Evolutionary conservation across 352 stramenopile species (phyloP), one percentile per base, ranked within the genome.

Genomic region (Globisporangium barbulae): DNA sequence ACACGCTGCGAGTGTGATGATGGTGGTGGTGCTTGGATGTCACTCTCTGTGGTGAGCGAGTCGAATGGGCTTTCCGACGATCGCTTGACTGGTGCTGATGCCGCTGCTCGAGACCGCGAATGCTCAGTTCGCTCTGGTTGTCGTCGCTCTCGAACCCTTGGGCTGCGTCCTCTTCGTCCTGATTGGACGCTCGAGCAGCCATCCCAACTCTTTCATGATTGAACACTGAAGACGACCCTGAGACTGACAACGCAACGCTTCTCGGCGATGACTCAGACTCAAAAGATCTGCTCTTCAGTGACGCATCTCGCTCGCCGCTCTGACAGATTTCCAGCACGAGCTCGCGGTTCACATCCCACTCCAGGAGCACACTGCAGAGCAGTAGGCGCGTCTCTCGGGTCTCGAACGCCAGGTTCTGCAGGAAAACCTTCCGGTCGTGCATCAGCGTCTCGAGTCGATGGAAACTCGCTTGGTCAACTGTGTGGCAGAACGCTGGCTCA

Each of bases 261-360:
- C 19, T 52, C 3, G 45, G 53, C 5, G 17, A 21, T 15, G 15
- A 21, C 8, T 15, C 42, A 2, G 52, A 19, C 42, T 10, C 39
- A 3, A 52, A 35, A n/a, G 48, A 31, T 12, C 21, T 49, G 60
- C 54, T 37, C 37, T 62, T 42, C 48, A 33, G 6, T 12, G 25
- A 52, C 13, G 61, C 39, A 54, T 63, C 17, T 21, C 69, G 56
- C n/a, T 61, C 42, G 15, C 45, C 47, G 47, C 62, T 68, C 21
- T 79, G 71, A 21, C 79, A 88, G n/a, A 85, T 76, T 47, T 83
- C 73, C 28, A 89, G 64, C 4, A 89, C 68, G n/a, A 75, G 56
- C 19, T 83, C 72, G 44, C 79, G 74, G 22, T 74, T 69, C 35
- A 84, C 69, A 2, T 69, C 64, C 80, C 80, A 89, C 22, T 89